Percentiles rank a stretch among this genome's conserved stretches.
phyloP scores from a whole-genome alignment of 371 early-diverging fungal genomes.

The Umbelopsis sp. region DNA sequence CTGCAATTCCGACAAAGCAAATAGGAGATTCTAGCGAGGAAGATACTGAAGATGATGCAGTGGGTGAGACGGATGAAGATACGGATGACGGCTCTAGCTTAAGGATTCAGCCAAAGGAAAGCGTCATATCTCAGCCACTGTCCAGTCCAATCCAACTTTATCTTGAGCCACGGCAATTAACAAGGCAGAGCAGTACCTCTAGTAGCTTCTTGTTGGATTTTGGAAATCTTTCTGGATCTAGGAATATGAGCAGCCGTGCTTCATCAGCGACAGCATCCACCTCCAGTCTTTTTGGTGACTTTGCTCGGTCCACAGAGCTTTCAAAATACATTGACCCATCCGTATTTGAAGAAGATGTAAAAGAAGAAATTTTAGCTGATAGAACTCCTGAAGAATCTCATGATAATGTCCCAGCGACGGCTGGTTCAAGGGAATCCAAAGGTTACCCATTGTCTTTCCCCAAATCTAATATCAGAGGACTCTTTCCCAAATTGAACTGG shows the following conservation, averaged over 20 bases:
- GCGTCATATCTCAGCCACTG: background rate
- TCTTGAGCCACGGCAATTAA: background rate
- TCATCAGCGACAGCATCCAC: constrained; percentile 26
- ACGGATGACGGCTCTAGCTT: constrained; percentile 24
- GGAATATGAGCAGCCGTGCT: constrained; percentile 13
- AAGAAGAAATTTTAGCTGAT: constrained; percentile 14
- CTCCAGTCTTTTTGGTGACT: constrained; percentile 47
- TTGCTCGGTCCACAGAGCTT: constrained; percentile 42
- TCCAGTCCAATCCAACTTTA: background rate
- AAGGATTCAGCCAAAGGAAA: background rate
- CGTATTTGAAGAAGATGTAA: constrained; percentile 15
- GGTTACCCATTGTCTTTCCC: background rate
- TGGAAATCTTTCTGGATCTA: constrained; percentile 8
- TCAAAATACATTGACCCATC: constrained; percentile 35
- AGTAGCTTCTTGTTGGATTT: constrained; percentile 10
- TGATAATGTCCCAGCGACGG: constrained; percentile 19
- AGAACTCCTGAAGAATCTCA: constrained; percentile 23
- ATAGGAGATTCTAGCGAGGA: constrained; percentile 52
- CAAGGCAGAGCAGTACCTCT: constrained; percentile 2
- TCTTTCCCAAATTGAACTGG: background rate
- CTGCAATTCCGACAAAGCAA: constrained; percentile 12
- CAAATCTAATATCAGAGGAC: background rate
- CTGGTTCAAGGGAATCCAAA: background rate
- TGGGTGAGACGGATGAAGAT: constrained; percentile 31
- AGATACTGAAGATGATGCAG: constrained; percentile 37